These are phyloP conservation scores for Fusarium anguioides DNA, from an alignment of 2,329 filamentous ascomycete species.

Conservation along the genomic window DNA sequence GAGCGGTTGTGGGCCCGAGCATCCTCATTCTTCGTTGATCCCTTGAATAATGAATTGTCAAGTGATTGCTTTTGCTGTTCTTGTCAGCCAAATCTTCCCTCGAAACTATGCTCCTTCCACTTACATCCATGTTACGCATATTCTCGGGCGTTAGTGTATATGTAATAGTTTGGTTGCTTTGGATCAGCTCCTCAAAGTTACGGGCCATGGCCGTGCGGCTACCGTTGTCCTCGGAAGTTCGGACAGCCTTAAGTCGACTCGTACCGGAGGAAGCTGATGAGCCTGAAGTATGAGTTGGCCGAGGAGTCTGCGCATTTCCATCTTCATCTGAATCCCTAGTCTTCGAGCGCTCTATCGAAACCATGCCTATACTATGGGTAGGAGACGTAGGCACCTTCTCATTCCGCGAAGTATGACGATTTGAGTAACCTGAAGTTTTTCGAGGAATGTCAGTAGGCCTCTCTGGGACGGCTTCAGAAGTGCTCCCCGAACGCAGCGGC, in stretches of 20 bases:
- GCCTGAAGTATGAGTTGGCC: conserved; percentile 60
- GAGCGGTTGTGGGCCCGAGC: conserved; percentile 55
- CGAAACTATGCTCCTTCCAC: conserved; percentile 42
- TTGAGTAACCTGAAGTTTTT: conserved; percentile 45
- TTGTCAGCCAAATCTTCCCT: conserved; percentile 23
- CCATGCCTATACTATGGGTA: conserved; percentile 51
- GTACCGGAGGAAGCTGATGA: conserved; percentile 63
- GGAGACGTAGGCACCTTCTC: conserved; percentile 43
- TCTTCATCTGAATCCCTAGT: conserved; percentile 53
- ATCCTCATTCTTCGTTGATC: conserved; percentile 61
- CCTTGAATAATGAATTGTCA: conserved; percentile 56
- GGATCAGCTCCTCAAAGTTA: conserved; percentile 82
- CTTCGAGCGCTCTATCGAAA: conserved; percentile 54
- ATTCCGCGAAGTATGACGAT: conserved; percentile 32
- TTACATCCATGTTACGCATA: conserved; percentile 80
- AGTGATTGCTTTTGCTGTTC: conserved; percentile 56
- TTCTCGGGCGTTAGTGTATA: conserved; percentile 84
- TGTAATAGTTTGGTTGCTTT: conserved; percentile 84
- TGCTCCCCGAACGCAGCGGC: conserved; percentile 48
- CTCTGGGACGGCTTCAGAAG: conserved; percentile 46
- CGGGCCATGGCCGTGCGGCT: conserved; percentile 67
- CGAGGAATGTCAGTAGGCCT: conserved; percentile 49
- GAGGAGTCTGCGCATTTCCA: conserved; percentile 43
- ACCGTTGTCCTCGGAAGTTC: conserved; percentile 68
- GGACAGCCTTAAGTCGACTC: conserved; percentile 63